A percentile compares a stretch with the other conserved stretches of the same genome.
Conservation (phyloP, 345 rosid species). For the Clausena lansium region DNA sequence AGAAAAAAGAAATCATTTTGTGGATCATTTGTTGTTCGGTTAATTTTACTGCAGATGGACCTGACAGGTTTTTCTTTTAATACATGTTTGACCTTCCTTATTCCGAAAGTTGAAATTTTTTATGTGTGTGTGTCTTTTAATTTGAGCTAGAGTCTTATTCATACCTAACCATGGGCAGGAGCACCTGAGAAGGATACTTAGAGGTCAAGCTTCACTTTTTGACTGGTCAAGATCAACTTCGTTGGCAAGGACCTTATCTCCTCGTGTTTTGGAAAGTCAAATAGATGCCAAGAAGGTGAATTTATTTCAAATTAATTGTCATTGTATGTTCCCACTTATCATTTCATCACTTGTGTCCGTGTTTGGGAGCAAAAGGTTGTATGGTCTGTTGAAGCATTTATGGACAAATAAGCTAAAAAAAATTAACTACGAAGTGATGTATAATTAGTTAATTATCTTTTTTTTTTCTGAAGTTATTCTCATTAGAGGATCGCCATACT, state of each 20-base stretch:
- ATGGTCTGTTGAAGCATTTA: background rate
- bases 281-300: constrained; percentile 94
- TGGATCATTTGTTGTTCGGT: background rate
- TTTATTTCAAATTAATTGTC: constrained; percentile 6
- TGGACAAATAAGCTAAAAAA: background rate
- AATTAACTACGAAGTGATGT: background rate
- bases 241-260: constrained; percentile 91
- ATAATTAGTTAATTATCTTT: background rate
- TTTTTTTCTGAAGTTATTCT: constrained; percentile 2
- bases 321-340: background rate
- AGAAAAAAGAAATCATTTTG: background rate
- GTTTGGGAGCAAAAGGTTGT: background rate
- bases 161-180: constrained; percentile 48
- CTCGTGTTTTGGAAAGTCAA: constrained; percentile 95
- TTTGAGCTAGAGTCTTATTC: background rate
- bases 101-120: background rate
- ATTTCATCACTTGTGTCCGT: background rate
- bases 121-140: background rate
- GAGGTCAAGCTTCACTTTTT: constrained; percentile 93
- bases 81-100: constrained; percentile 7
- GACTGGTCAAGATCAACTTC: constrained; percentile 98
- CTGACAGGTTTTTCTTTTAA: background rate
- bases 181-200: constrained; percentile 88
- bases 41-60: background rate
- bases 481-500: background rate